Evolutionary conservation across 768 basidiomycete genomes (phyloP).

Genomic region (Bullera alba): DNA sequence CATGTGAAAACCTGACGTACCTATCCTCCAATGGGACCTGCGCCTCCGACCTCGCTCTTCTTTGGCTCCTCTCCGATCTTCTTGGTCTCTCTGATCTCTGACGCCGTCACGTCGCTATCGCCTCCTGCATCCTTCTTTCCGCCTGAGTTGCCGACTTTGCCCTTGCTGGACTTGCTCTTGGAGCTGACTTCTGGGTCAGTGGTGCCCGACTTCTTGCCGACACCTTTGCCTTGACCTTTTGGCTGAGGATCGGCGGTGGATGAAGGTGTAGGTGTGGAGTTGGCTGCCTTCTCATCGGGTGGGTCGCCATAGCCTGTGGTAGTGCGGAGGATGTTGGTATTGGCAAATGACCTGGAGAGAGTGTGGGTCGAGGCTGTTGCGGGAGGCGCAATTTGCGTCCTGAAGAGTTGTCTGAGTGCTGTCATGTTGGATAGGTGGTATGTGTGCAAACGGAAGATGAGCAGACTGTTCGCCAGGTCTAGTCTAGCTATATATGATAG

Average conservation of each 20-base stretch:
- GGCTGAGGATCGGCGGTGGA: constrained; percentile 25
- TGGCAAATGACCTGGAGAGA: constrained; percentile 4
- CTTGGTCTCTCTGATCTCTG: constrained; percentile 37
- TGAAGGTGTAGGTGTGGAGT: constrained; percentile 22
- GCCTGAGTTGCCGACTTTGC: constrained; percentile 12
- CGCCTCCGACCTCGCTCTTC: constrained; percentile 29
- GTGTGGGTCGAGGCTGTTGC: too few relatives aligned
- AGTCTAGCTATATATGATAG: background rate
- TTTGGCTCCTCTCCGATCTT: constrained; percentile 37
- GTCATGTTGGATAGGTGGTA: background rate
- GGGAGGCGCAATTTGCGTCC: background rate
- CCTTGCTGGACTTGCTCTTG: too few relatives aligned
- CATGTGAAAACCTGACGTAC: background rate
- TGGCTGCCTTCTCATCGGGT: constrained; percentile 26
- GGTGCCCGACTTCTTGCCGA: constrained; percentile 13
- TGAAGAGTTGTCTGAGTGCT: background rate
- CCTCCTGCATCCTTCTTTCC: constrained; percentile 14
- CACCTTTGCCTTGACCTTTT: constrained; percentile 18
- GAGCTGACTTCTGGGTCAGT: constrained; percentile 20
- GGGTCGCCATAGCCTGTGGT: constrained; percentile 39
- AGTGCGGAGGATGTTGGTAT: constrained; percentile 12
- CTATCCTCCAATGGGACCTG: constrained; percentile 37
- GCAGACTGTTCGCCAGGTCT: too few relatives aligned
- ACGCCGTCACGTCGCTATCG: constrained; percentile 4
- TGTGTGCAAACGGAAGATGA: too few relatives aligned